Percentiles rank a stretch among this genome's conserved stretches.
Evolutionary conservation across 106 monocot genomes (phyloP).

Genomic region (Agapanthus africanus): DNA sequence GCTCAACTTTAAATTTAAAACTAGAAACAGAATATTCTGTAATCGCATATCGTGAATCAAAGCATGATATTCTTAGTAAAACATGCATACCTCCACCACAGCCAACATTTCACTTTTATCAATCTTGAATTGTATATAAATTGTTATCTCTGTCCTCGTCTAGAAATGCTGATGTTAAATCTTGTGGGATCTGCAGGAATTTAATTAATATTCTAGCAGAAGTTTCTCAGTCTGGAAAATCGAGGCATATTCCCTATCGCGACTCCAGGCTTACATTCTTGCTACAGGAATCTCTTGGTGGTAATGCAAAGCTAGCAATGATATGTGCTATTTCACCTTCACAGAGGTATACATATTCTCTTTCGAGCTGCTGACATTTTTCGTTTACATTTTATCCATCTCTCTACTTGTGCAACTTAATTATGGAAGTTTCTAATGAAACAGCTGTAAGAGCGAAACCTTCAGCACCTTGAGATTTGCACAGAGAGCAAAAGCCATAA

Average conservation of each 20-base stretch:
- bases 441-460: conserved; percentile 90
- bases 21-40: no score
- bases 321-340: conserved; percentile 94
- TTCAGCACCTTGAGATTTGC: conserved; percentile 96
- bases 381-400: neutral
- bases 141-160: neutral
- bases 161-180: conserved; percentile 1
- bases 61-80: neutral
- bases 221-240: conserved; percentile 83
- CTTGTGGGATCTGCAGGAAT: conserved; percentile 47
- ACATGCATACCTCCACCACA: neutral
- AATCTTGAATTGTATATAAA: neutral
- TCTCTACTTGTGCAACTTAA: neutral
- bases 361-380: neutral
- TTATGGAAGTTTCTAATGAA: conserved; percentile 3
- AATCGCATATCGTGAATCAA: neutral
- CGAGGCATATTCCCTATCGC: conserved; percentile 94
- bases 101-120: neutral
- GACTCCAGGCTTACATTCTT: conserved; percentile 96
- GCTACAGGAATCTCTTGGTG: conserved; percentile 98
- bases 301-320: conserved; percentile 97
- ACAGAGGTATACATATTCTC: conserved; percentile 20
- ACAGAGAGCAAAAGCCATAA: conserved; percentile 90
- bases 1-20: no score
- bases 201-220: conserved; percentile 94